Conservation (phyloP, 768 basidiomycete species). For the Termitomyces sp. region DNA sequence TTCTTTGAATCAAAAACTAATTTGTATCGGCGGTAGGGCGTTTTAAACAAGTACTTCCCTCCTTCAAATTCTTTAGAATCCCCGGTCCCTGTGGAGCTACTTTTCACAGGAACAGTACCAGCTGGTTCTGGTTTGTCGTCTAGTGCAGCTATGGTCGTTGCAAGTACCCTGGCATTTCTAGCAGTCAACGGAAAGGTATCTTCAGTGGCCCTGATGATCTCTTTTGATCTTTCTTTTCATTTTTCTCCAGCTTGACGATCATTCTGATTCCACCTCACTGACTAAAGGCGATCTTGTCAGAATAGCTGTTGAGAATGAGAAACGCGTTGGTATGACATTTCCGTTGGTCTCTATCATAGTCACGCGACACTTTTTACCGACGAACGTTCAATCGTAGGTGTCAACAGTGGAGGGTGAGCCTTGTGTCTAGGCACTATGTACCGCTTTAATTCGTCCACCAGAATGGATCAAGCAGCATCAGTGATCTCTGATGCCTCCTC, state of each 20-base stretch:
- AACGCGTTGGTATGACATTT: constrained; percentile 54
- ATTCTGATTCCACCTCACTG: constrained; percentile 18
- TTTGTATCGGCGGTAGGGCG: constrained; percentile 39
- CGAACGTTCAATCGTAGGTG: constrained; percentile 29
- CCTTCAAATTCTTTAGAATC: constrained; percentile 9
- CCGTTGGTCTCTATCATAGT: not conserved
- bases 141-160: constrained; percentile 88
- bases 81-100: constrained; percentile 62
- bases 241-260: constrained; percentile 13
- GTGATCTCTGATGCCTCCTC: constrained; percentile 68
- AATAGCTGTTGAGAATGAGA: constrained; percentile 82
- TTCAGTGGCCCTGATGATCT: not conserved
- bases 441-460: constrained; percentile 17
- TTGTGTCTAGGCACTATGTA: not conserved
- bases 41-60: constrained; percentile 56
- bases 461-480: constrained; percentile 91
- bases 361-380: not conserved
- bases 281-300: constrained; percentile 70
- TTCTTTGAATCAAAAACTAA: not conserved
- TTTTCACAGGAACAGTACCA: constrained; percentile 80
- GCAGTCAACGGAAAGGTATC: constrained; percentile 70
- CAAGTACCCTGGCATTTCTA: constrained; percentile 76
- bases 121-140: constrained; percentile 84
- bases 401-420: constrained; percentile 72
- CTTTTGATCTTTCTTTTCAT: not conserved